Conservation (phyloP, 1,284 basidiomycete species). For the Malassezia arunalokei region DNA sequence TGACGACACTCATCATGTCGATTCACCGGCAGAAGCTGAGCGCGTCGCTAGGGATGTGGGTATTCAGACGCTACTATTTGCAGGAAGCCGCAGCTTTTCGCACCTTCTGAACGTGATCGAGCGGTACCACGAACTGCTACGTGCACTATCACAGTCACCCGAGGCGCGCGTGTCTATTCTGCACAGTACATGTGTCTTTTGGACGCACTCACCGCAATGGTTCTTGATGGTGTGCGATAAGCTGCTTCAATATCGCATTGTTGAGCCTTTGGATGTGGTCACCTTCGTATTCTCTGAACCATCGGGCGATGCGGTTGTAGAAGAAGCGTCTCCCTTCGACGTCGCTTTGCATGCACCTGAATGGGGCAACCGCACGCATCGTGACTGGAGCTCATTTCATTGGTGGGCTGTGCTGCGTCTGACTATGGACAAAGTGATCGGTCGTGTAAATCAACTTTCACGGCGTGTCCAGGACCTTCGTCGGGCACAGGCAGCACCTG, state of each 20-base stretch:
- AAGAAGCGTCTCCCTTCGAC: slow-evolving; percentile 6
- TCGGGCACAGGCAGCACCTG: slow-evolving; percentile 13
- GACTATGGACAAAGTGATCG: slow-evolving; percentile 43
- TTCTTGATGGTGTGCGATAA: slow-evolving; percentile 74
- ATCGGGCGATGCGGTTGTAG: slow-evolving; percentile 8
- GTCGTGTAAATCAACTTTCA: slow-evolving; percentile 38
- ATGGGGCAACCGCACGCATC: slow-evolving; percentile 5
- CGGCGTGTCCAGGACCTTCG: slow-evolving; percentile 25
- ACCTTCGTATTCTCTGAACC: slow-evolving; percentile 59
- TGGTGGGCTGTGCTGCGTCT: slow-evolving; percentile 34
- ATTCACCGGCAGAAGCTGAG: slow-evolving; percentile 52
- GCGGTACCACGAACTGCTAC: slow-evolving; percentile 74
- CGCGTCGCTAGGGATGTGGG: slow-evolving; percentile 62
- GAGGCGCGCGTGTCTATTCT: slow-evolving; percentile 52
- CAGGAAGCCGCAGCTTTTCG: slow-evolving; percentile 89
- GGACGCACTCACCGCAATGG: slow-evolving; percentile 55
- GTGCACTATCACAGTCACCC: slow-evolving; percentile 56
- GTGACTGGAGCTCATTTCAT: slow-evolving; percentile 37
- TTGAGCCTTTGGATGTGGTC: slow-evolving; percentile 84
- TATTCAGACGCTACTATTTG: slow-evolving; percentile 76
- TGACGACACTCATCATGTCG: slow-evolving; percentile 28
- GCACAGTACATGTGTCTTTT: slow-evolving; percentile 59
- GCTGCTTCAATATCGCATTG: slow-evolving; percentile 92
- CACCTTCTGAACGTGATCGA: slow-evolving; percentile 97
- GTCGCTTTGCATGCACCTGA: slow-evolving; percentile 8